Percentiles rank a stretch among this genome's conserved stretches.
These are phyloP conservation scores for Neoboletus magnificus DNA, from an alignment of 768 basidiomycete genomes.

Conservation along the genomic window DNA sequence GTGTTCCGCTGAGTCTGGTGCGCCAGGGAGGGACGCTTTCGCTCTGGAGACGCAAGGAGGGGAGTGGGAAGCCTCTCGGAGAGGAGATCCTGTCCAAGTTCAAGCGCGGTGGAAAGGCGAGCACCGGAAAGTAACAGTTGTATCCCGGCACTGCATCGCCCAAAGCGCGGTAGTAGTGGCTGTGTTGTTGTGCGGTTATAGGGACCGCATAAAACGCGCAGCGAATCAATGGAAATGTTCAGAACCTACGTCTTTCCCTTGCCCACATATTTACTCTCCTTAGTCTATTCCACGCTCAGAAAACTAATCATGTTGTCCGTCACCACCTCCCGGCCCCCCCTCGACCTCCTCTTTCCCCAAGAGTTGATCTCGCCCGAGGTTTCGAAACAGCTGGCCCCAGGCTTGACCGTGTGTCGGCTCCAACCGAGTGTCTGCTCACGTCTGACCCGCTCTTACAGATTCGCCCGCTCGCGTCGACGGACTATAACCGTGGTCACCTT, in stretches of 20 bases:
- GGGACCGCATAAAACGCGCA: neutral
- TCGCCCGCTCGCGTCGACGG: slow-evolving; percentile 84
- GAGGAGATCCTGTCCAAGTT: slow-evolving; percentile 25
- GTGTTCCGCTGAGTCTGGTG: slow-evolving; percentile 54
- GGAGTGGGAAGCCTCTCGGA: slow-evolving; percentile 17
- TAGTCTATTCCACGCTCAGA: neutral
- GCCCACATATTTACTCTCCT: slow-evolving; percentile 4
- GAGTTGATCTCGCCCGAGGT: slow-evolving; percentile 69
- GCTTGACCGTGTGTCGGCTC: slow-evolving; percentile 24
- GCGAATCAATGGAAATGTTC: neutral
- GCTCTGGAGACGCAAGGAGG: slow-evolving; percentile 46
- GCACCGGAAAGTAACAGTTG: neutral
- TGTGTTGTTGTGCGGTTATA: slow-evolving; percentile 3
- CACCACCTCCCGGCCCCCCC: slow-evolving; percentile 52
- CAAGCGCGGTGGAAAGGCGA: neutral
- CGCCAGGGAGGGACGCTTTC: slow-evolving; percentile 41
- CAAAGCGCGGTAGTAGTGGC: slow-evolving; percentile 8
- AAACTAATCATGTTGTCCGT: slow-evolving; percentile 9
- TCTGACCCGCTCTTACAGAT: slow-evolving; percentile 50
- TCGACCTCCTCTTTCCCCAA: slow-evolving; percentile 77
- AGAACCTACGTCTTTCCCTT: neutral
- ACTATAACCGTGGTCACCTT: slow-evolving; percentile 81
- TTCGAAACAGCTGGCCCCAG: slow-evolving; percentile 53
- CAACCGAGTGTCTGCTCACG: neutral
- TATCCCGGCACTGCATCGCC: neutral